A percentile compares a stretch with the other conserved stretches of the same genome.
Evolutionary conservation across 2,329 filamentous ascomycete genomes (phyloP).

Genomic region (Clarireedia homoeocarpa): DNA sequence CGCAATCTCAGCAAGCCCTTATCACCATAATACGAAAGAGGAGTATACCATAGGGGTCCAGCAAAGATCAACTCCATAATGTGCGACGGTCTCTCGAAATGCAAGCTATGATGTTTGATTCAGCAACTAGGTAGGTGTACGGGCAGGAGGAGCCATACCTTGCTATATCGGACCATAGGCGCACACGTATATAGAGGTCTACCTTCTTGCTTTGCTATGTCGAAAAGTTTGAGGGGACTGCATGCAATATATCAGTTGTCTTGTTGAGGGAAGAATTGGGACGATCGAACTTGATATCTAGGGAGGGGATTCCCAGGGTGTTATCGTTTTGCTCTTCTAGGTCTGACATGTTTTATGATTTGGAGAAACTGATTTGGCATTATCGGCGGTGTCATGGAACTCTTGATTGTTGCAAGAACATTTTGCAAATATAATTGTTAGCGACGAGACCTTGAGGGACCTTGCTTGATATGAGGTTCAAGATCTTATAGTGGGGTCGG

Average conservation of each 20-base stretch:
- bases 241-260: not conserved
- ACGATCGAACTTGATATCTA: slow-evolving; percentile 4
- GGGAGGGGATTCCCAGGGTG: not conserved
- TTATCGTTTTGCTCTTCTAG: not conserved
- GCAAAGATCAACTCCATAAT: slow-evolving; percentile 57
- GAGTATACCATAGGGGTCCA: slow-evolving; percentile 59
- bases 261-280: not conserved
- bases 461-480: not conserved
- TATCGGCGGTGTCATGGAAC: not conserved
- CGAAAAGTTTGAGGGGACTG: slow-evolving; percentile 53
- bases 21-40: too few species aligned
- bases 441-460: not conserved
- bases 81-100: slow-evolving; percentile 58
- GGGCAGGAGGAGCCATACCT: slow-evolving; percentile 26
- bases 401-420: not conserved
- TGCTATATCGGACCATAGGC: slow-evolving; percentile 62
- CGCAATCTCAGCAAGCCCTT: not conserved
- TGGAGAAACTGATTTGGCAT: not conserved
- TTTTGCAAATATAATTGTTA: not conserved
- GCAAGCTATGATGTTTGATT: slow-evolving; percentile 43
- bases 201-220: slow-evolving; percentile 42
- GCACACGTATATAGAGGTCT: slow-evolving; percentile 52
- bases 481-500: slow-evolving; percentile 1
- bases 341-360: not conserved
- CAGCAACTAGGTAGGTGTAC: not conserved